A percentile compares a stretch with the other conserved stretches of the same genome.
phyloP scores from a whole-genome alignment of 495 filamentous ascomycete genomes.

The Talaromyces ruber region DNA sequence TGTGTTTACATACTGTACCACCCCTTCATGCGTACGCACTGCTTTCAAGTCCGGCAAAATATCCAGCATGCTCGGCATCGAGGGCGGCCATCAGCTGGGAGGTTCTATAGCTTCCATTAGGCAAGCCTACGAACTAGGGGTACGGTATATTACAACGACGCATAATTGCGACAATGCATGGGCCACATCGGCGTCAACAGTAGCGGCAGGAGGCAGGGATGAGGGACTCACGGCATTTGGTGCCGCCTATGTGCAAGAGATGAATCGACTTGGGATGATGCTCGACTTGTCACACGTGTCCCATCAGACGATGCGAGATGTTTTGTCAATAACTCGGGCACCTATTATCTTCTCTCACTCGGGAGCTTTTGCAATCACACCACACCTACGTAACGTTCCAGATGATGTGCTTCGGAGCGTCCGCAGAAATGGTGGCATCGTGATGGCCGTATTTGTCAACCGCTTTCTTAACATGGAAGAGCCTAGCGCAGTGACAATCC shows the following conservation, averaged over 20 bases:
- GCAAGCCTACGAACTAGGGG: slow-evolving; percentile 24
- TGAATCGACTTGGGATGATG: slow-evolving; percentile 44
- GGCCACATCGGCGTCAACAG: not conserved
- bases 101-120: slow-evolving; percentile 21
- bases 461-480: slow-evolving; percentile 19
- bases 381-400: slow-evolving; percentile 50
- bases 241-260: slow-evolving; percentile 44
- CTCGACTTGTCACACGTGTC: slow-evolving; percentile 48
- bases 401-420: slow-evolving; percentile 50
- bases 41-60: slow-evolving; percentile 12
- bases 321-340: slow-evolving; percentile 37
- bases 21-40: not conserved
- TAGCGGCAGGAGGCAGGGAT: slow-evolving; percentile 23
- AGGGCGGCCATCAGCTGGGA: slow-evolving; percentile 19
- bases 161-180: slow-evolving; percentile 25
- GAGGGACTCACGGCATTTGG: slow-evolving; percentile 64
- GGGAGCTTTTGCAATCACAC: slow-evolving; percentile 41
- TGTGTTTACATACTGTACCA: not conserved
- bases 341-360: slow-evolving; percentile 53
- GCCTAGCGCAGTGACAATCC: slow-evolving; percentile 21
- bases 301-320: slow-evolving; percentile 48
- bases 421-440: slow-evolving; percentile 39
- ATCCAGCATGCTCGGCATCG: slow-evolving; percentile 16
- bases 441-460: slow-evolving; percentile 58
- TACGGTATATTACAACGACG: slow-evolving; percentile 26